Conservation (phyloP, 495 filamentous ascomycete genomes). For the Tuber indicum region DNA sequence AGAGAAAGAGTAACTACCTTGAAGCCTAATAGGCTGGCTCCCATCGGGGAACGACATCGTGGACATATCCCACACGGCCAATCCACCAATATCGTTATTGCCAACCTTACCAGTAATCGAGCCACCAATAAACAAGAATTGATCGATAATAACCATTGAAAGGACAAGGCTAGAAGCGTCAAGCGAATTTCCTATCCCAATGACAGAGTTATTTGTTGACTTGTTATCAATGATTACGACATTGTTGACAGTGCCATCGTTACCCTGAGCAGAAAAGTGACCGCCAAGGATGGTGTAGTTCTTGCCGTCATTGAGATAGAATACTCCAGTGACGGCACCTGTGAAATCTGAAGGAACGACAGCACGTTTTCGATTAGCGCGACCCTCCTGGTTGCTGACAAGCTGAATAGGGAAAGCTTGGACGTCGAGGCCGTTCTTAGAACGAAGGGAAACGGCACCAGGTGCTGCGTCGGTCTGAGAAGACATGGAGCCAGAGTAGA, state of each 20-base stretch:
- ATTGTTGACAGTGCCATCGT: slow-evolving; percentile 70
- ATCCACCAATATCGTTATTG: slow-evolving; percentile 59
- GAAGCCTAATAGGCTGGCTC: slow-evolving; percentile 33
- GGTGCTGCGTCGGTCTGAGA: slow-evolving; percentile 62
- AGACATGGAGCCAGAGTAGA: slow-evolving; percentile 72
- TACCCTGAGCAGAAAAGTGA: slow-evolving; percentile 67
- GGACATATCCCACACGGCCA: slow-evolving; percentile 70
- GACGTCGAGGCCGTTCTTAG: slow-evolving; percentile 46
- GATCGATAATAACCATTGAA: slow-evolving; percentile 57
- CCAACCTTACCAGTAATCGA: slow-evolving; percentile 63
- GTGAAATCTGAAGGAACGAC: slow-evolving; percentile 47
- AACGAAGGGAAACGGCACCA: slow-evolving; percentile 60
- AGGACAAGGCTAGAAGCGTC: slow-evolving; percentile 67
- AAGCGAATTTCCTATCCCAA: slow-evolving; percentile 62
- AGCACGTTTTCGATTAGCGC: slow-evolving; percentile 52
- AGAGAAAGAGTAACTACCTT: slow-evolving; percentile 14
- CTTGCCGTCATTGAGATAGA: slow-evolving; percentile 55
- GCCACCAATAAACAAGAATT: slow-evolving; percentile 76
- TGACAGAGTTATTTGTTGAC: slow-evolving; percentile 54
- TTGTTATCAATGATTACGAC: slow-evolving; percentile 63
- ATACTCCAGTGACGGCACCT: slow-evolving; percentile 68
- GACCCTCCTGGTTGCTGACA: slow-evolving; percentile 41
- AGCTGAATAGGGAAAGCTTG: slow-evolving; percentile 58
- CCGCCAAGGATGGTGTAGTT: slow-evolving; percentile 87
- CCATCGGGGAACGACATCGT: slow-evolving; percentile 51